Evolutionary conservation across 129 eudicot genomes (phyloP).

Genomic region (Kitagawia praeruptora): DNA sequence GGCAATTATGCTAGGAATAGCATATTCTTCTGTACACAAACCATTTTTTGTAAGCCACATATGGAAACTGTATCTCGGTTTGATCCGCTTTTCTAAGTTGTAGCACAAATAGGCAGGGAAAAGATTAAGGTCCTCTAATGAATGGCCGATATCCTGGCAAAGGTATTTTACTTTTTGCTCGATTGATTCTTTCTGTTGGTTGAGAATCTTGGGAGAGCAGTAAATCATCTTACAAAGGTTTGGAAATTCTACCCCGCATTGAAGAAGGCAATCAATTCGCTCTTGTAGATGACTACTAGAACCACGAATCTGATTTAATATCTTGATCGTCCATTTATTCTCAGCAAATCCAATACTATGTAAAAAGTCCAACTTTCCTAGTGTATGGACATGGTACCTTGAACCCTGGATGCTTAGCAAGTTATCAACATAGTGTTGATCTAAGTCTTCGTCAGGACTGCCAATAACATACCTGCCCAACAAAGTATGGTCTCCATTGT

Average conservation of each 20-base stretch:
- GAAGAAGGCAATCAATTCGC: conserved; percentile 51
- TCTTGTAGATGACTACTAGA: conserved; percentile 28
- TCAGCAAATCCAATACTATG: conserved; percentile 70
- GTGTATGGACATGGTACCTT: conserved; percentile 24
- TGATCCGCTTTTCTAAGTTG: conserved; percentile 62
- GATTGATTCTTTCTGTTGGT: conserved; percentile 37
- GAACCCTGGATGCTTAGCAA: conserved; percentile 27
- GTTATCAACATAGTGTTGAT: conserved; percentile 33
- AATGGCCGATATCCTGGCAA: conserved; percentile 37
- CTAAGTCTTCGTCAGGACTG: conserved; percentile 31
- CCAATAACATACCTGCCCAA: conserved; percentile 28
- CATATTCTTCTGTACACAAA: conserved; percentile 35
- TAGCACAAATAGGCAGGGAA: conserved; percentile 62
- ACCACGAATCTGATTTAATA: conserved; percentile 34
- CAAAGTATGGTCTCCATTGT: conserved; percentile 35
- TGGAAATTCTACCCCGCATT: conserved; percentile 45
- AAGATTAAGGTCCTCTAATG: conserved; percentile 40
- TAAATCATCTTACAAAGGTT: conserved; percentile 53
- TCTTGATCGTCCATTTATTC: conserved; percentile 35
- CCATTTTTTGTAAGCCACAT: conserved; percentile 57
- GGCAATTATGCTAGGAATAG: conserved; percentile 55
- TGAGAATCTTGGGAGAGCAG: conserved; percentile 45
- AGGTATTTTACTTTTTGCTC: conserved; percentile 41
- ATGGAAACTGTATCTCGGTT: conserved; percentile 61
- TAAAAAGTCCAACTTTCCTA: conserved; percentile 43